These are phyloP conservation scores for Trichoderma breve DNA, from an alignment of 2,329 filamentous ascomycete genomes.

Conservation along the genomic window DNA sequence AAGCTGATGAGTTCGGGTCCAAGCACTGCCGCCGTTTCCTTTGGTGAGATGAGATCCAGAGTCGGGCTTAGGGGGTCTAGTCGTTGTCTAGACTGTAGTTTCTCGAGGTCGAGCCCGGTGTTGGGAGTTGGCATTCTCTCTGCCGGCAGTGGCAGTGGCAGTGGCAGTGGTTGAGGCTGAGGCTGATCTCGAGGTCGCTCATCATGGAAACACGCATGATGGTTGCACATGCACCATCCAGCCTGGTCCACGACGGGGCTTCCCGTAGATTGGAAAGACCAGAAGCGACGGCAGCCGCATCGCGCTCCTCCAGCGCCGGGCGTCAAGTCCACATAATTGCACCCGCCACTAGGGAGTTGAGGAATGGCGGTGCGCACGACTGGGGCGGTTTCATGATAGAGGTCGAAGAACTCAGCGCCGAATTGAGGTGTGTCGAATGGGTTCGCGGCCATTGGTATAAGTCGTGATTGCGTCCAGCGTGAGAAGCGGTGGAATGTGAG, in stretches of 20 bases:
- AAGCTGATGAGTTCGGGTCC: conserved; percentile 43
- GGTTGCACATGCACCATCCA: conserved; percentile 60
- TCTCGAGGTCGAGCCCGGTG: conserved; percentile 53
- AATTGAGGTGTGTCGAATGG: conserved; percentile 46
- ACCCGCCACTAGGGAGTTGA: conserved; percentile 51
- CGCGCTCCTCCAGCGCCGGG: conserved; percentile 51
- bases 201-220: conserved; percentile 62
- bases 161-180: conserved; percentile 17
- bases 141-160: conserved; percentile 12
- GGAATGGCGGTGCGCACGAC: conserved; percentile 28
- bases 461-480: conserved; percentile 26
- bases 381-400: conserved; percentile 49
- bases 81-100: conserved; percentile 41
- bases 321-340: conserved; percentile 57
- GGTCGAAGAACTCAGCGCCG: conserved; percentile 51
- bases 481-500: too few relatives aligned
- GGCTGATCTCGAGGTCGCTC: conserved; percentile 34
- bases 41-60: conserved; percentile 45
- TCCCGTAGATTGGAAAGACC: conserved; percentile 44
- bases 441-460: conserved; percentile 50
- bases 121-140: conserved; percentile 23
- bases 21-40: conserved; percentile 37
- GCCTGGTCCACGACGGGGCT: conserved; percentile 42
- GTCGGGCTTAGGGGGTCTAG: conserved; percentile 54
- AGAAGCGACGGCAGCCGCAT: conserved; percentile 62